These are phyloP conservation scores for Coniochaeta sp. DNA, from an alignment of 2,329 filamentous ascomycete genomes.

Conservation along the genomic window DNA sequence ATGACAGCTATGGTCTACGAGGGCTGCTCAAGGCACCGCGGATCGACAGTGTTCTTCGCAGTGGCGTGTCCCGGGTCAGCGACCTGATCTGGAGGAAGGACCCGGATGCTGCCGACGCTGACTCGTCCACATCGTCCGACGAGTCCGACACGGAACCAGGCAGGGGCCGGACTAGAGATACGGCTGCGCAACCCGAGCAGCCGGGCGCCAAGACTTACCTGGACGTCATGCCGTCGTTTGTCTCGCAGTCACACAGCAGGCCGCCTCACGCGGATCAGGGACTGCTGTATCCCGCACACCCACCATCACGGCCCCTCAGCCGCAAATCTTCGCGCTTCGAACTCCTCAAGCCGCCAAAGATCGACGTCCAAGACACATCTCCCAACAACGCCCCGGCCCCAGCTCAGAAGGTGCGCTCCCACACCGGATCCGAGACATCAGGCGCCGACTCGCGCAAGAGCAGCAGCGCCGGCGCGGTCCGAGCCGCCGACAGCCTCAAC, in stretches of 20 bases:
- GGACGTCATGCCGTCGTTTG: constrained; percentile 45
- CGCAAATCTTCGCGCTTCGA: constrained; percentile 38
- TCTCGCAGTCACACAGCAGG: constrained; percentile 19
- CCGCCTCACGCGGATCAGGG: background rate
- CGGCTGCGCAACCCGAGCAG: constrained; percentile 22
- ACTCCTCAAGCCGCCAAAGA: constrained; percentile 38
- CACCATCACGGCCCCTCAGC: constrained; percentile 24
- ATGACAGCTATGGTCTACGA: constrained; percentile 50
- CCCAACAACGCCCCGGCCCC: constrained; percentile 26
- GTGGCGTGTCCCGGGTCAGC: constrained; percentile 47
- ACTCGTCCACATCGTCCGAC: constrained; percentile 34
- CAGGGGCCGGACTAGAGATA: constrained; percentile 28
- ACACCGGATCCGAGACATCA: constrained; percentile 26
- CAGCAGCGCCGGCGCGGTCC: constrained; percentile 19
- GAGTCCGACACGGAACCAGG: constrained; percentile 38
- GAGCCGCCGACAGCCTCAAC: constrained; percentile 26
- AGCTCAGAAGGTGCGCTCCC: constrained; percentile 9
- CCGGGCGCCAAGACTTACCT: constrained; percentile 34
- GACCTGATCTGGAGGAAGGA: constrained; percentile 52
- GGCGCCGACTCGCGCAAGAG: constrained; percentile 28
- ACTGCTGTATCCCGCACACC: background rate
- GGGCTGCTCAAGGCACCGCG: constrained; percentile 72
- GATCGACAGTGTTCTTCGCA: constrained; percentile 64
- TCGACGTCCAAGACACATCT: constrained; percentile 36
- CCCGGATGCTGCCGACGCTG: constrained; percentile 20